Percentiles rank a stretch among this genome's conserved stretches.
Evolutionary conservation across 1,284 basidiomycete species (phyloP).

Genomic region (Ceratobasidium sp.): DNA sequence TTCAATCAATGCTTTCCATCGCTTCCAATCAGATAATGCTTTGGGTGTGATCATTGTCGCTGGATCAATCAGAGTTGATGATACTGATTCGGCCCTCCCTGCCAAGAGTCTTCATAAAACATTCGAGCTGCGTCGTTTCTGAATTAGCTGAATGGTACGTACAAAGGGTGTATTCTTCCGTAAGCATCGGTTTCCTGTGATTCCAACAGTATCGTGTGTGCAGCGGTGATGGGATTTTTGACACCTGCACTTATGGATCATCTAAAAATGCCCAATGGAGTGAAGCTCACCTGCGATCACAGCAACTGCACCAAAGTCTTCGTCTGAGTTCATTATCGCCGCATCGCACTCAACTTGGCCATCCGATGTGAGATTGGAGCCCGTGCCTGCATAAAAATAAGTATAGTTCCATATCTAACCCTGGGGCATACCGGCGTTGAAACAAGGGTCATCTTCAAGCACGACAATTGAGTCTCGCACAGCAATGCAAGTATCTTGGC

Average conservation of each 20-base stretch:
- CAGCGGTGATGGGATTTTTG: conserved; percentile 69
- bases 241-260: conserved; percentile 55
- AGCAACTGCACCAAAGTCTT: conserved; percentile 71
- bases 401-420: background rate
- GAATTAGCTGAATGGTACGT: conserved; percentile 45
- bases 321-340: conserved; percentile 66
- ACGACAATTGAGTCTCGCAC: conserved; percentile 61
- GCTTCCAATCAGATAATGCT: conserved; percentile 63
- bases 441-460: conserved; percentile 65
- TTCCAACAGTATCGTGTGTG: conserved; percentile 62
- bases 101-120: conserved; percentile 63
- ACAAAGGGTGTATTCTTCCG: conserved; percentile 73
- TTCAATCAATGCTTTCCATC: conserved; percentile 61
- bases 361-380: conserved; percentile 73
- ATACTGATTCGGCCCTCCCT: conserved; percentile 45
- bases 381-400: conserved; percentile 57
- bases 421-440: conserved; percentile 66
- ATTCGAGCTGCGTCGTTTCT: conserved; percentile 51
- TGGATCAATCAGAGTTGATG: conserved; percentile 50
- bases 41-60: conserved; percentile 58
- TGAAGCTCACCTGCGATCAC: conserved; percentile 64
- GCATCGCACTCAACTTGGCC: conserved; percentile 81
- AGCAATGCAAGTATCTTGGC: conserved; percentile 52
- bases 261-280: background rate
- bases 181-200: conserved; percentile 59